Conservation (phyloP, 495 filamentous ascomycete genomes). For the Astrothelium macrocarpum region DNA sequence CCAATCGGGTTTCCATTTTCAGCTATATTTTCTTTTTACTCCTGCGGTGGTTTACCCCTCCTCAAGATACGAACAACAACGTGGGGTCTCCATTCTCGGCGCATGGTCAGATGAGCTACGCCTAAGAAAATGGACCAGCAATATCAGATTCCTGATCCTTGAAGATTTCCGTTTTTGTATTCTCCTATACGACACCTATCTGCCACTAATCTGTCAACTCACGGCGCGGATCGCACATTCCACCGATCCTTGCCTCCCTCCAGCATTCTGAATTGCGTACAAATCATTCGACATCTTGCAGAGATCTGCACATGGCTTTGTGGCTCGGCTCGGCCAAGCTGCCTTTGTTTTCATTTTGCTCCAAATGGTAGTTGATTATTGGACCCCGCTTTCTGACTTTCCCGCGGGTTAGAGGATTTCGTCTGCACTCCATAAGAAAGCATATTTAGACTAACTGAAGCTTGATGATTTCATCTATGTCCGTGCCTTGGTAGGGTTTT, state of each 20-base stretch:
- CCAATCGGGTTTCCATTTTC: too few species aligned
- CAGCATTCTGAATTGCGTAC: neutral
- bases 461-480: neutral
- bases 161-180: neutral
- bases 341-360: neutral
- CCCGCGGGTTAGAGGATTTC: neutral
- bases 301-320: neutral
- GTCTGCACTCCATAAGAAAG: neutral
- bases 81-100: too few species aligned
- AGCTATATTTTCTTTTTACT: too few species aligned
- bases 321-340: neutral
- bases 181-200: neutral
- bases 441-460: neutral
- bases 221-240: neutral
- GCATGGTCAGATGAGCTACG: too few species aligned
- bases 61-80: too few species aligned
- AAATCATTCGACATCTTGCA: neutral
- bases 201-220: neutral
- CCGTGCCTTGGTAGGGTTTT: too few species aligned
- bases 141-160: neutral
- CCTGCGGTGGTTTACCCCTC: too few species aligned
- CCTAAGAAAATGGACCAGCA: too few species aligned
- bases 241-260: neutral
- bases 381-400: neutral
- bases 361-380: neutral